phyloP scores from a whole-genome alignment of 2,329 filamentous ascomycete genomes.

The Aspergillus japonicus region DNA sequence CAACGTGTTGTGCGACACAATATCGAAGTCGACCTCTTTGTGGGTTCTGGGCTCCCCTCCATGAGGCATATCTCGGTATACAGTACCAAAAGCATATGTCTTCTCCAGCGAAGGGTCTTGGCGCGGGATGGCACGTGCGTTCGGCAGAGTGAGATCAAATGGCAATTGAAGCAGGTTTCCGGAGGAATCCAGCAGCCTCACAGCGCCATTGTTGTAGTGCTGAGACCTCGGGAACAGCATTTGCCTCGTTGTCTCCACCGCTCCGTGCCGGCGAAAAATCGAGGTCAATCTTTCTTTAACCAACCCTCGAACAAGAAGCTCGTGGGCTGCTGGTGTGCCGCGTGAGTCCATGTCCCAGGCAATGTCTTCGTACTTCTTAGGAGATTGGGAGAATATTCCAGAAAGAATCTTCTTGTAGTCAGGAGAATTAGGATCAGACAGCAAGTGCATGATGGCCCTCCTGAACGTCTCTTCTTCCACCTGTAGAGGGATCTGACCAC shows the following conservation, averaged over 20 bases:
- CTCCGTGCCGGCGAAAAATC: slow-evolving; percentile 87
- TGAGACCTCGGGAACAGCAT: slow-evolving; percentile 77
- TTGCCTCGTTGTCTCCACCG: slow-evolving; percentile 73
- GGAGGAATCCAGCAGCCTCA: slow-evolving; percentile 76
- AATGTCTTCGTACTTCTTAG: slow-evolving; percentile 77
- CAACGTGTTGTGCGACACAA: slow-evolving; percentile 77
- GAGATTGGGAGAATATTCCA: slow-evolving; percentile 74
- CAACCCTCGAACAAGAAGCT: slow-evolving; percentile 66
- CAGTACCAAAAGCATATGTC: slow-evolving; percentile 81
- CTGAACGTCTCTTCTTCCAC: slow-evolving; percentile 91
- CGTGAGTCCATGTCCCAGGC: slow-evolving; percentile 69
- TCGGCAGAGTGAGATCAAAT: slow-evolving; percentile 85
- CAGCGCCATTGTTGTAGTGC: slow-evolving; percentile 72
- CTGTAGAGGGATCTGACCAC: slow-evolving; percentile 82
- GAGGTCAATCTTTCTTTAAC: slow-evolving; percentile 72
- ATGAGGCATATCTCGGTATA: slow-evolving; percentile 75
- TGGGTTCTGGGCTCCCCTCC: slow-evolving; percentile 80
- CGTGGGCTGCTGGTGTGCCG: slow-evolving; percentile 50
- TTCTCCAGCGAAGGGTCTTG: slow-evolving; percentile 64
- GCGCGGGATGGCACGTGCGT: slow-evolving; percentile 78
- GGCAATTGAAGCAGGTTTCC: slow-evolving; percentile 93
- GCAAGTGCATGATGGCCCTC: slow-evolving; percentile 73
- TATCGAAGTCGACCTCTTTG: slow-evolving; percentile 93
- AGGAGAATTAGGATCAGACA: slow-evolving; percentile 74
- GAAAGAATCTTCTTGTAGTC: slow-evolving; percentile 88